Percentiles rank a stretch among this genome's conserved stretches.
Evolutionary conservation across 1,284 basidiomycete genomes (phyloP).

Genomic region (Apiotrichum laibachii): DNA sequence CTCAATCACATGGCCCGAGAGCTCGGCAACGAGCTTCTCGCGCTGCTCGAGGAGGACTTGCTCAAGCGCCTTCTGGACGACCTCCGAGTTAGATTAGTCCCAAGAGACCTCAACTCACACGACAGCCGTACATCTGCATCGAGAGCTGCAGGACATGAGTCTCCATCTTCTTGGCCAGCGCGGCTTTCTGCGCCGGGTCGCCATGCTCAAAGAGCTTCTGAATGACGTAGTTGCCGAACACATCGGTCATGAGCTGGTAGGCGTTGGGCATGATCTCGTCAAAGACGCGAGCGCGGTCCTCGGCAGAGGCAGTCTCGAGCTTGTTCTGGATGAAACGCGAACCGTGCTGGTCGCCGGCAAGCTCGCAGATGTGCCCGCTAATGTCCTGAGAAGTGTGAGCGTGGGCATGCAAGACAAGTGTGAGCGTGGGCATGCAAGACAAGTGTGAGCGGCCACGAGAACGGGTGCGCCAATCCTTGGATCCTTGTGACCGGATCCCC

Average conservation of each 20-base stretch:
- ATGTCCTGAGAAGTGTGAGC: conserved; percentile 59
- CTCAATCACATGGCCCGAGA: conserved; percentile 75
- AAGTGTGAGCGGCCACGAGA: too few species aligned
- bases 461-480: too few species aligned
- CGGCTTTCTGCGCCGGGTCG: conserved; percentile 68
- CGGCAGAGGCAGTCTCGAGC: conserved; percentile 68
- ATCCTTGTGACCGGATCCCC: too few species aligned
- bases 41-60: conserved; percentile 75
- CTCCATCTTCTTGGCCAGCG: conserved; percentile 73
- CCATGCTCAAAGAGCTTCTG: conserved; percentile 95
- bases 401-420: neutral
- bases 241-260: conserved; percentile 81
- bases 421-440: conserved; percentile 1
- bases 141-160: conserved; percentile 75
- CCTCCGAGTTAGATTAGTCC: conserved; percentile 16
- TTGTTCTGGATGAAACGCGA: conserved; percentile 87
- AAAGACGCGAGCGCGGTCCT: conserved; percentile 80
- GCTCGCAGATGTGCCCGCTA: conserved; percentile 81
- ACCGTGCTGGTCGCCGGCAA: conserved; percentile 90
- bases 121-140: conserved; percentile 91
- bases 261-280: conserved; percentile 84
- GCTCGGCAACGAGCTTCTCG: conserved; percentile 68
- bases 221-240: conserved; percentile 96
- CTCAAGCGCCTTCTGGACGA: conserved; percentile 72
- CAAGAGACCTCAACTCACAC: conserved; percentile 34